Base-by-base conservation (phyloP, 1,284 basidiomycete genomes). In the Melanopsichium pennsylvanicum region DNA sequence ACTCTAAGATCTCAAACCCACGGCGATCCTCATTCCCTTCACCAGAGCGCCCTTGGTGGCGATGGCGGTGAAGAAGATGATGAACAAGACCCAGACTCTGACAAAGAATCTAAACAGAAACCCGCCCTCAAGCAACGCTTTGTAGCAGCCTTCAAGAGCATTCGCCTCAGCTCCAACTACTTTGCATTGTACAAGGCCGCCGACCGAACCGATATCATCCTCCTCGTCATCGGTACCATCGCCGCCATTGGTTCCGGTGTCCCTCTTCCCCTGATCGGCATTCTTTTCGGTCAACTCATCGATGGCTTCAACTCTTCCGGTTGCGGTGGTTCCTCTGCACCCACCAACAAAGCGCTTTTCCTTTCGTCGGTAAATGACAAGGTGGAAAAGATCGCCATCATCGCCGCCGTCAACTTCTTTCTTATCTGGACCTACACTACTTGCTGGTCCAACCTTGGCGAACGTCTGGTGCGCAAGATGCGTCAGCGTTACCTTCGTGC, bases 401-500 rank as follows among this genome's bases (percentile, higher is more conserved):
- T 73, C 31, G 75, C 75, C 10, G 60, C 66, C 5, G 62, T 72
- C 56, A 77, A 77, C 57, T 75, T 77, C 59, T 64, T 68, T 29
- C 71, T 77, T 41, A 72, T 77, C 47, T 77, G 69, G 68, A 73
- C 66, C 36, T 77, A 75, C 57, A 73, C 75, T 29, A 64, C 68
- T 32, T 71, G 70, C 54, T 77, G 75, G 75, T 71, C 70, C 26
- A 59, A 64, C 36, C 41, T 75, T 2, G 75, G 75, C 26, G 73
- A 77, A 46, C 64, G 75, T 9, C 42, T 75, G 22, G 73, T 72
- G 8, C 70, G 73, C 36, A 70, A 71, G 35, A 45, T 77, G 62
- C 70, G 84, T 37, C 81, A 84, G 59, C 70, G 74, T 29, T 84
- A 84, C 44, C 80, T 84, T 8, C 74, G 76, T 27, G 75, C 83